Percentiles rank a stretch among this genome's conserved stretches.
These are phyloP conservation scores for Mycena latifolia DNA, from an alignment of 768 basidiomycete species.

Conservation along the genomic window DNA sequence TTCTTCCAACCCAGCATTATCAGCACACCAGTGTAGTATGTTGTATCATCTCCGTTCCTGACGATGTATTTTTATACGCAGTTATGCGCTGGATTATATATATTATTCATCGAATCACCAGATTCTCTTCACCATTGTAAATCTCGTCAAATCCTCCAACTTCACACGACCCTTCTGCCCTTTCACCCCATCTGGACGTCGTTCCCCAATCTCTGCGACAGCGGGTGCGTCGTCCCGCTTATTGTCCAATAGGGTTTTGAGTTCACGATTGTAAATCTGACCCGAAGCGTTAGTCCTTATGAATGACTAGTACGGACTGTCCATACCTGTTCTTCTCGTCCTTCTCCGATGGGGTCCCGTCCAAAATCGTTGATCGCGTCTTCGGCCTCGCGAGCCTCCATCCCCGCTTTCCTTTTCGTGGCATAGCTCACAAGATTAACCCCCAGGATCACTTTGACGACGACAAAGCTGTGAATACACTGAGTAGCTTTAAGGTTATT, in stretches of 20 bases:
- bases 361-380: constrained; percentile 91
- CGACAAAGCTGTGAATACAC: constrained; percentile 71
- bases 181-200: constrained; percentile 49
- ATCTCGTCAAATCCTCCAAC: constrained; percentile 91
- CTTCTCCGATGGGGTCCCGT: constrained; percentile 92
- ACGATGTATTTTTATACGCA: background rate
- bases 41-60: background rate
- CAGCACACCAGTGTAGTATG: constrained; percentile 19
- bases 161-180: constrained; percentile 73
- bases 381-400: constrained; percentile 80
- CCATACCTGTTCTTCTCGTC: constrained; percentile 84
- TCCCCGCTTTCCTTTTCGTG: constrained; percentile 75
- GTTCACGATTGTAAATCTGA: constrained; percentile 85
- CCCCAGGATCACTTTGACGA: constrained; percentile 93
- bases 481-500: constrained; percentile 8
- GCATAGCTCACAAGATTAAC: constrained; percentile 90
- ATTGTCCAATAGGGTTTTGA: constrained; percentile 79
- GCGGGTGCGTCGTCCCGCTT: constrained; percentile 74
- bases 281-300: constrained; percentile 11
- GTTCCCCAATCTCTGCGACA: constrained; percentile 82
- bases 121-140: constrained; percentile 96
- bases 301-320: background rate
- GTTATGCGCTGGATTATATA: background rate
- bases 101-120: constrained; percentile 54
- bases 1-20: background rate